phyloP scores from a whole-genome alignment of 2,329 filamentous ascomycete species.

The Pseudogymnoascus sp. region DNA sequence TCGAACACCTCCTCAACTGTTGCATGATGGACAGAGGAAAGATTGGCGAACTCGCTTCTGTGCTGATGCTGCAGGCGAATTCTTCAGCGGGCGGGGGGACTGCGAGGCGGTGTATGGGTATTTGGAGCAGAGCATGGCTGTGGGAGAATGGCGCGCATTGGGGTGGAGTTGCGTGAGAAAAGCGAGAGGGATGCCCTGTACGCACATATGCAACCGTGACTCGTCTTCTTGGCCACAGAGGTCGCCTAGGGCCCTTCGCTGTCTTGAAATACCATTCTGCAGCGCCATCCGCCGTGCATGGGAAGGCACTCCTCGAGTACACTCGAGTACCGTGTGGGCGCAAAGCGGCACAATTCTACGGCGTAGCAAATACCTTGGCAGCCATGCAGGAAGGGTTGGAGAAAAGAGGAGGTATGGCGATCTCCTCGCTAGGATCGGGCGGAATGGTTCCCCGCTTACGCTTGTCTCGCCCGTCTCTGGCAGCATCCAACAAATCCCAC shows the following conservation, averaged over 20 bases:
- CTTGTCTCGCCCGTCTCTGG: background rate
- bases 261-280: background rate
- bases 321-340: background rate
- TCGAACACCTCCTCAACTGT: background rate
- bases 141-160: background rate
- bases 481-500: background rate
- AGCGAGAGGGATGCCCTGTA: background rate
- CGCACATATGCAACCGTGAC: background rate
- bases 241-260: background rate
- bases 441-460: background rate
- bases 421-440: conserved; percentile 4
- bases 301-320: background rate
- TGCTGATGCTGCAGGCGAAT: background rate
- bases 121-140: background rate
- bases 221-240: background rate
- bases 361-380: background rate
- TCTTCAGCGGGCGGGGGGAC: background rate
- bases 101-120: conserved; percentile 7
- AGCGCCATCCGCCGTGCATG: background rate
- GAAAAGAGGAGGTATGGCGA: background rate
- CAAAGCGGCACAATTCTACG: background rate
- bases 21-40: background rate
- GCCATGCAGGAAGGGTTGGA: background rate
- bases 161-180: background rate
- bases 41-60: background rate